Base-by-base conservation (phyloP, 2,329 filamentous ascomycete species). In the Ascochyta pisi region DNA sequence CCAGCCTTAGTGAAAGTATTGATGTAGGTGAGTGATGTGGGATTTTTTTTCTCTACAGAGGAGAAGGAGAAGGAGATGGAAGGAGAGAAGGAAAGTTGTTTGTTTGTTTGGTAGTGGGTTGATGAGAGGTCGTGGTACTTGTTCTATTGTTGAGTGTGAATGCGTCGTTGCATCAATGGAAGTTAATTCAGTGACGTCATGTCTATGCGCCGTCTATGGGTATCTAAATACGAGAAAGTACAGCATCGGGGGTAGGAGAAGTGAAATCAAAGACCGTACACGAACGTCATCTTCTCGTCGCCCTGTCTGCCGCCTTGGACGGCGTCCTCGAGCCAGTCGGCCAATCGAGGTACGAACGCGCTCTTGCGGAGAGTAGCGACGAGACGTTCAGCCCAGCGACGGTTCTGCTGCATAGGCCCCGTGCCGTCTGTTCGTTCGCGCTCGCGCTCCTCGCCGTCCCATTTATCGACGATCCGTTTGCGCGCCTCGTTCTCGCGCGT, bases 231-330 rank as follows among this genome's bases (percentile, higher is more conserved):
- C 27, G 16, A 3, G 1, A 0, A 9, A 29, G 1, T 19, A 34
- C 31, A 34, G 9, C 12, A n/a, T 6, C 4, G 2, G 3, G 31
- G 8, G 13, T n/a, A 3, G 2, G 4, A n/a, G n/a, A 6, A 10
- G 4, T 5, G 15, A 34, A 1, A n/a, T 61, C 51, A 71, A 24
- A 74, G 52, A 10, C 77, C 76, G 58, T 81, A 82, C 43, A 75
- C 62, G 63, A 79, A 82, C 0, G 79, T 81, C 43, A 81, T 60
- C 66, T 73, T 79, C 66, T 81, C 78, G 48, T 82, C 79, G 4
- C 79, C 79, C 26, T 75, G 64, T 58, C 74, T 68, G 7, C 74
- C 69, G 19, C 73, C 65, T 10, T 62, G 61, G 1, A 66, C 70
- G n/a, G 76, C 76, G 41, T 69, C 56, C 1, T 76, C 73, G 1